These are phyloP conservation scores for Epichloe festucae DNA, from an alignment of 2,329 filamentous ascomycete genomes.

Conservation along the genomic window DNA sequence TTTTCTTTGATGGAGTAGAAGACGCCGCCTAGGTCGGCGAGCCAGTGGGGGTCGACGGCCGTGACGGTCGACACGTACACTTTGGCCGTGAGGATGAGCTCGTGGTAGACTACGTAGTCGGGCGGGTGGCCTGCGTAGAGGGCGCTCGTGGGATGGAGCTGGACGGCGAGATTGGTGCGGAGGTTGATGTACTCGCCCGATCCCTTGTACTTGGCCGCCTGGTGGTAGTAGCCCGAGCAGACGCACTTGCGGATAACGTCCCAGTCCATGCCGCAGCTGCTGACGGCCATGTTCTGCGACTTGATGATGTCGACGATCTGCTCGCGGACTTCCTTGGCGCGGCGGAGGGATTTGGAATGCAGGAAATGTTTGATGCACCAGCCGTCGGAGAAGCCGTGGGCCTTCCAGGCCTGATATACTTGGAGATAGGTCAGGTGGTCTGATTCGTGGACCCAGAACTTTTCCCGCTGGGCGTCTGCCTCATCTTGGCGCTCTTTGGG, in stretches of 20 bases:
- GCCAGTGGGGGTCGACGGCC: constrained; percentile 90
- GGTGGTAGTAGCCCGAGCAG: constrained; percentile 95
- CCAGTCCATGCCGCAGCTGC: constrained; percentile 92
- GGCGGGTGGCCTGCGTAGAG: constrained; percentile 92
- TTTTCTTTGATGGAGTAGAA: constrained; percentile 98
- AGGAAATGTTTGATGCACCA: constrained; percentile 94
- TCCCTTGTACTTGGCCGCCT: constrained; percentile 90
- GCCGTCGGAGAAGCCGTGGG: constrained; percentile 75
- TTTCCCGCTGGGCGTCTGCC: constrained; percentile 86
- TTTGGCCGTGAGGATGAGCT: constrained; percentile 89
- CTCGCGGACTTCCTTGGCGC: constrained; percentile 87
- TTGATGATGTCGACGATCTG: constrained; percentile 91
- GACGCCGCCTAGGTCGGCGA: constrained; percentile 89
- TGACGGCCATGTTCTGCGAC: constrained; percentile 78
- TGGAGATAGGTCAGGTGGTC: constrained; percentile 93
- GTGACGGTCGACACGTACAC: constrained; percentile 98
- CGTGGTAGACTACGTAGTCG: constrained; percentile 96
- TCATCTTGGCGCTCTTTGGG: constrained; percentile 95
- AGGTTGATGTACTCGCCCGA: constrained; percentile 97
- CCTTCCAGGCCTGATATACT: constrained; percentile 90
- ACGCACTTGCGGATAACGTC: constrained; percentile 93
- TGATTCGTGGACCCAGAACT: constrained; percentile 96
- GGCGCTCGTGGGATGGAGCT: constrained; percentile 86
- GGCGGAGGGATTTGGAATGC: constrained; percentile 83
- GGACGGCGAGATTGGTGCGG: constrained; percentile 84